Evolutionary conservation across 192 early-diverging fungal species (phyloP), one percentile per base, ranked within the genome.

Genomic region (Entomortierella chlamydospora): DNA sequence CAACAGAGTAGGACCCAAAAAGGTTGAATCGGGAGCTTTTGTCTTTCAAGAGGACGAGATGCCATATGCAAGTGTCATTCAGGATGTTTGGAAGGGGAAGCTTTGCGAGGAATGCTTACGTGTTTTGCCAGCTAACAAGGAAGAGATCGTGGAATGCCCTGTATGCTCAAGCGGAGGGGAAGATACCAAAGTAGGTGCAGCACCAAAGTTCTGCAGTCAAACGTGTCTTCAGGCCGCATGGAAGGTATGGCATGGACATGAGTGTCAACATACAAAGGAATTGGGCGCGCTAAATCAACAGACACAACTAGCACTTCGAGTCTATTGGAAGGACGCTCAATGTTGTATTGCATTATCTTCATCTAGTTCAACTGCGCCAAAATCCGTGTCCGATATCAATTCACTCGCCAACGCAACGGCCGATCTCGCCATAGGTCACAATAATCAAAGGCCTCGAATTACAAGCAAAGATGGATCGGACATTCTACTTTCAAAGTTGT

Each of bases 101-200:
- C 57, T 64, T 7, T 79, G 76, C 12, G 76, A 79, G 18, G 76
- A 79, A 15, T 79, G 76, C 51, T 42, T 79, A 2, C 47, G 68
- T 6, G 6, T 1, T 2, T 41, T 79, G 10, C 62, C 68, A 6
- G 18, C 6, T 20, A 31, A 58, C 9, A 17, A 11, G 12, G 12
- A 30, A 2, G n/a, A 68, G 43, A 26, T 59, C 20, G 56, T 68
- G n/a, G 45, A 33, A 26, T 59, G 66, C n/a, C 66, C 70, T 8
- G n/a, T 31, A 50, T 72, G 61, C 11, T 43, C 42, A 4, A 31
- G 34, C 28, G 28, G 18, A 29, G 25, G 28, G 4, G 15, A 28
- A 8, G 52, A 54, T 15, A 10, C 47, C 47, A 54, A 54, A 2
- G 15, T 4, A 8, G 11, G 26, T 25, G 52, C 37, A 30, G 58